Evolutionary conservation across 495 filamentous ascomycete genomes (phyloP), one percentile per base, ranked within the genome.

Genomic region (Lichenothelia convexa): DNA sequence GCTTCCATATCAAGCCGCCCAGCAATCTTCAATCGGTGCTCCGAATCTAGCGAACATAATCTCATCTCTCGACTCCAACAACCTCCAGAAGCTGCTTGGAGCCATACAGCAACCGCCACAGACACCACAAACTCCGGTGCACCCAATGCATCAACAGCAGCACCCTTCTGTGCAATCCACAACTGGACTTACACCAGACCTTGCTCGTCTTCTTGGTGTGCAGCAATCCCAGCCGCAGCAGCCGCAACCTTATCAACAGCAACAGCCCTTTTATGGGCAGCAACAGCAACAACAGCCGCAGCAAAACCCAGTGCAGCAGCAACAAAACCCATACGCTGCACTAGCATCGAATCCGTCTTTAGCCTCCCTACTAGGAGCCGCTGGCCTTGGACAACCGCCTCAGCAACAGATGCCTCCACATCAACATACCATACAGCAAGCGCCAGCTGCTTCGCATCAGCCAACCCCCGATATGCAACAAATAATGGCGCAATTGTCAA

Each of bases 1-100:
- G 45, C n/a, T n/a, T n/a, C n/a, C n/a, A n/a, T n/a, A n/a, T n/a
- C n/a, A n/a, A n/a, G n/a, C n/a, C n/a, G n/a, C n/a, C n/a, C n/a
- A n/a, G n/a, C n/a, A n/a, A n/a, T n/a, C n/a, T n/a, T n/a, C n/a
- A n/a, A 23, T 45, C 17, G 40, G 41, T 13, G 46, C 55, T 4
- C 56, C 61, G 17, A 72, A 73, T 40, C 50, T 78, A 11, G 60
- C 66, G 9, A 66, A 59, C 36, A 44, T 77, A 21, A 62, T 78
- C 17, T 63, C 73, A 6, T 63, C 71, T 21, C 59, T 93, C 11
- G 80, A 93, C 45, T 69, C 76, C 18, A 62, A 70, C 11, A 68
- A 73, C 5, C 59, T 93, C 2, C 76, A 84, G 46, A 74, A 73
- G 20, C 68, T 93, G 13, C 47, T 93, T 13, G 70, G 71, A 3